A percentile compares a stretch with the other conserved stretches of the same genome.
phyloP scores from a whole-genome alignment of 176 grass and related monocot genomes.

The Musa troglodytarum region DNA sequence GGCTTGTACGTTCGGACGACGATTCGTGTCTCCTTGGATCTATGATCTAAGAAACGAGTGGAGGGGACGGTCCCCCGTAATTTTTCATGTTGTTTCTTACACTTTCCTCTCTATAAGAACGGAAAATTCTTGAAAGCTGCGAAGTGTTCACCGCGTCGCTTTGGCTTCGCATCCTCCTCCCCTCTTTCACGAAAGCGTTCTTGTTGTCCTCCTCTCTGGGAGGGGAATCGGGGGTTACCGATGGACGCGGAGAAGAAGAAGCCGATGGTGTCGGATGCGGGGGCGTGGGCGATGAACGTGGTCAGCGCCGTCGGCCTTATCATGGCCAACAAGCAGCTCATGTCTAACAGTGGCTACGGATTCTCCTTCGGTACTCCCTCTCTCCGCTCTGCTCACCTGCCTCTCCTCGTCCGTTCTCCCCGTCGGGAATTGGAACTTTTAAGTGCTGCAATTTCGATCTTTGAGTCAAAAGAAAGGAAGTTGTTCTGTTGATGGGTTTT shows the following conservation, averaged over 20 bases:
- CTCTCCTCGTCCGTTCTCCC: neutral
- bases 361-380: constrained; percentile 66
- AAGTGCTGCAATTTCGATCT: neutral
- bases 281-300: constrained; percentile 95
- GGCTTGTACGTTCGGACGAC: too few relatives aligned
- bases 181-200: neutral
- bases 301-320: constrained; percentile 96
- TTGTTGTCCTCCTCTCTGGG: neutral
- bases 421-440: neutral
- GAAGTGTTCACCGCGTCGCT: neutral
- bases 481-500: neutral
- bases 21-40: too few relatives aligned
- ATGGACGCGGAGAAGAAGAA: constrained; percentile 48
- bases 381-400: constrained; percentile 21
- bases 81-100: neutral
- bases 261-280: constrained; percentile 63
- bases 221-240: neutral
- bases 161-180: neutral
- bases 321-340: constrained; percentile 96
- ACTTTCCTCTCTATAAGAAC: too few relatives aligned
- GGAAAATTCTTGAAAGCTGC: too few relatives aligned
- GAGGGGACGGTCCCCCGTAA: neutral
- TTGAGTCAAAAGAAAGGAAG: neutral
- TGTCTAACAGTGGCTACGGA: constrained; percentile 75
- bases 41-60: too few relatives aligned